phyloP scores from a whole-genome alignment of 2,329 filamentous ascomycete genomes.

The Sporothrix dimorphospora region DNA sequence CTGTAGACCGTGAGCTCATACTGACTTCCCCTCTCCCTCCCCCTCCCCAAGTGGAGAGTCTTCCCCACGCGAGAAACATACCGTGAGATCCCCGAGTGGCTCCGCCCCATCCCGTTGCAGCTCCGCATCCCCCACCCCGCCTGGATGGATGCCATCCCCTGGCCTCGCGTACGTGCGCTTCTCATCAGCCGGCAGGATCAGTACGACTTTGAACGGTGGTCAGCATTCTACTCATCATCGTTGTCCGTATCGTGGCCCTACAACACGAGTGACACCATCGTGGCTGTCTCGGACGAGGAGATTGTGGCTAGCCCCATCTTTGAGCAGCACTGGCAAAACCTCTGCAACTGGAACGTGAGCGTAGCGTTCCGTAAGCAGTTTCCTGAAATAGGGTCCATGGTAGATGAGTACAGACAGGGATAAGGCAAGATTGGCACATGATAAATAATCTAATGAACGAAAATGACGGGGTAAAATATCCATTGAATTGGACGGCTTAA shows the following conservation, averaged over 20 bases:
- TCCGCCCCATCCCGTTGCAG: constrained; percentile 11
- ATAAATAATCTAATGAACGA: background rate
- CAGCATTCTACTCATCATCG: constrained; percentile 7
- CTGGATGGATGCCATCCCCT: constrained; percentile 18
- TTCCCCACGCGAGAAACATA: constrained; percentile 11
- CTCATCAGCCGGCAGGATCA: constrained; percentile 8
- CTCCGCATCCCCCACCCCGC: constrained; percentile 13
- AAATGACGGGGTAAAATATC: too few relatives aligned
- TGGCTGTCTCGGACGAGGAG: background rate
- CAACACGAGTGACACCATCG: constrained; percentile 4
- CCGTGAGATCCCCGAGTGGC: constrained; percentile 3
- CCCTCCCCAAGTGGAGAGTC: background rate
- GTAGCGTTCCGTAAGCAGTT: background rate
- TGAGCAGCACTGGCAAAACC: constrained; percentile 20
- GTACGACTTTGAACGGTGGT: constrained; percentile 10
- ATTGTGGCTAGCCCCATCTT: constrained; percentile 15
- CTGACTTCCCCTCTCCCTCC: background rate
- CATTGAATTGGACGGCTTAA: background rate
- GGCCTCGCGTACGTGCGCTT: constrained; percentile 5
- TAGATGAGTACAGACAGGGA: constrained; percentile 9
- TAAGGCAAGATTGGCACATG: background rate
- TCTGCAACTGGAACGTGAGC: constrained; percentile 2
- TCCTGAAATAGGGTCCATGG: background rate
- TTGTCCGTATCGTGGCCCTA: constrained; percentile 3
- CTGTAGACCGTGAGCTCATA: background rate